Percentiles rank a stretch among this genome's conserved stretches.
Evolutionary conservation across 2,329 filamentous ascomycete genomes (phyloP).

Genomic region (Huntiella bhutanensis): DNA sequence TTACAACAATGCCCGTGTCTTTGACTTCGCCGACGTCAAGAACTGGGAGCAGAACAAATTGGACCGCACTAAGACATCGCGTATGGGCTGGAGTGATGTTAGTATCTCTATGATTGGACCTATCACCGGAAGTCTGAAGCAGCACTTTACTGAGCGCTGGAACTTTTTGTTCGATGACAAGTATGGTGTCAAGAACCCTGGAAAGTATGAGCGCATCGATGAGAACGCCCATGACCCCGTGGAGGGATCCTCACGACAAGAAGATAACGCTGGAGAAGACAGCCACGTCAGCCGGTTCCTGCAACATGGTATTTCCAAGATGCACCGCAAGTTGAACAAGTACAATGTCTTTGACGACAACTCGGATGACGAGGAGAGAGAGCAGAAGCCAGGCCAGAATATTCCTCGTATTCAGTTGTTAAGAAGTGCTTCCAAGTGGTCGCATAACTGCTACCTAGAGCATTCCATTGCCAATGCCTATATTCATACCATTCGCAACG

Average conservation of each 20-base stretch:
- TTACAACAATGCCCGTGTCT: constrained; percentile 74
- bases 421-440: constrained; percentile 33
- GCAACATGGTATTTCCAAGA: constrained; percentile 6
- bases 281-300: constrained; percentile 6
- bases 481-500: constrained; percentile 47
- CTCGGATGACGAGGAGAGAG: background rate
- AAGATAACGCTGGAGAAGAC: background rate
- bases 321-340: constrained; percentile 10
- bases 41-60: constrained; percentile 78
- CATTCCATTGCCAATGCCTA: constrained; percentile 83
- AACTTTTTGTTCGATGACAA: constrained; percentile 80
- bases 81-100: constrained; percentile 90
- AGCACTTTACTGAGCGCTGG: constrained; percentile 74
- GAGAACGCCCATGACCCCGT: background rate
- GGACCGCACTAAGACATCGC: constrained; percentile 55
- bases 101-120: constrained; percentile 57
- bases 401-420: constrained; percentile 27
- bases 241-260: background rate
- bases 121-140: constrained; percentile 53
- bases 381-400: background rate
- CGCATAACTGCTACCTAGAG: constrained; percentile 30
- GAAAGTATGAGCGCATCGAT: constrained; percentile 26
- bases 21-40: constrained; percentile 60
- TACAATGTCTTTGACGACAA: constrained; percentile 3
- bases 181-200: constrained; percentile 37